Conservation (phyloP, 768 basidiomycete genomes). For the Kwoniella heveanensis region DNA sequence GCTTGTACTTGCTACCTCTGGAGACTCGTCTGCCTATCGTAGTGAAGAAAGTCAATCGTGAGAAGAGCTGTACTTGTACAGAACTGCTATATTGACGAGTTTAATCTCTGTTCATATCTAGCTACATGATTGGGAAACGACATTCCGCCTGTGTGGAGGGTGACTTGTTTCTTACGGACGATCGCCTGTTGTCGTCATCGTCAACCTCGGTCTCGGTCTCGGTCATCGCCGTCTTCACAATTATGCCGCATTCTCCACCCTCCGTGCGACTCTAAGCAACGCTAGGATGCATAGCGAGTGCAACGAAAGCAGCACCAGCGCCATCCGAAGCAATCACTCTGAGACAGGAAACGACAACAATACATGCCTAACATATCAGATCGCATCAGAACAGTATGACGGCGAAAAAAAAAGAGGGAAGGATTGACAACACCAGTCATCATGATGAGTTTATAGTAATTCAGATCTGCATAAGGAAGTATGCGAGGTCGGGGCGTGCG, state of each 20-base stretch:
- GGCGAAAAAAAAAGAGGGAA: neutral
- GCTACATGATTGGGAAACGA: no score
- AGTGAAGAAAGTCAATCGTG: no score
- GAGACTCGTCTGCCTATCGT: no score
- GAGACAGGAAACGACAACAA: neutral
- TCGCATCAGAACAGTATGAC: neutral
- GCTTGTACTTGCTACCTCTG: no score
- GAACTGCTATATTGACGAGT: no score
- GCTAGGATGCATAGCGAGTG: no score
- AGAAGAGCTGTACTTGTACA: no score
- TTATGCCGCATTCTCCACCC: no score
- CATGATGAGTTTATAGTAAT: neutral
- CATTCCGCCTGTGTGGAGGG: neutral
- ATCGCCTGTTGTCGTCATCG: neutral
- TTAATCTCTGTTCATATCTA: no score
- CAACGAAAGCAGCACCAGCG: no score
- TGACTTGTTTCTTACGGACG: neutral
- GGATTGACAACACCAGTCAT: neutral
- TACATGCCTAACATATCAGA: slow-evolving; percentile 1
- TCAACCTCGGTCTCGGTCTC: slow-evolving; percentile 1
- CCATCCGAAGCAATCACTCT: no score
- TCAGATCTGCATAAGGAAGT: neutral
- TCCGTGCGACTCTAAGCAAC: no score
- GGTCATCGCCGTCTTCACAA: neutral
- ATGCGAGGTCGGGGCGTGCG: neutral